Conservation (phyloP, 768 basidiomycete genomes). For the Serendipita sp. region DNA sequence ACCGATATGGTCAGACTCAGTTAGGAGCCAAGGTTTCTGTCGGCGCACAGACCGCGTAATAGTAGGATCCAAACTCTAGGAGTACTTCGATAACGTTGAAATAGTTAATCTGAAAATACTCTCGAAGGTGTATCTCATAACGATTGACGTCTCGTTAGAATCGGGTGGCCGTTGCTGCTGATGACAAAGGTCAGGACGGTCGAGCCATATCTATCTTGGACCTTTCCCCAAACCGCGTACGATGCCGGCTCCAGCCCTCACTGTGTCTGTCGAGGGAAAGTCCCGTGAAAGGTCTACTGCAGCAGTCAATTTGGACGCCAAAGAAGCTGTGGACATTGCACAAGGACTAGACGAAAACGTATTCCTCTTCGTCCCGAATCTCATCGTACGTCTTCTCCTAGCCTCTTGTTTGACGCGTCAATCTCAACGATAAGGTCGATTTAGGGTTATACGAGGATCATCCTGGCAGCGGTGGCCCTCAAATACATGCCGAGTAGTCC, state of each 20-base stretch:
- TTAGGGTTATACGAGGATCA: slow-evolving; percentile 75
- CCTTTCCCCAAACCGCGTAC: neutral
- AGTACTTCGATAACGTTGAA: too few species aligned
- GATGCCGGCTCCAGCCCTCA: neutral
- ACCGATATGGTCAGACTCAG: too few species aligned
- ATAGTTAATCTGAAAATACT: too few species aligned
- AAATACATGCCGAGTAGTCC: slow-evolving; percentile 94
- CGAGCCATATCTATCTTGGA: neutral
- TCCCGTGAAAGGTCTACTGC: neutral
- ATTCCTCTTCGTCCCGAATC: slow-evolving; percentile 91
- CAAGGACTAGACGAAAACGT: slow-evolving; percentile 88
- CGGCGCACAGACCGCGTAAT: too few species aligned
- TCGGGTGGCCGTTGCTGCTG: neutral
- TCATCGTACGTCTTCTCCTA: slow-evolving; percentile 48
- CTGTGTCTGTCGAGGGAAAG: neutral
- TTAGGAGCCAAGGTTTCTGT: too few species aligned
- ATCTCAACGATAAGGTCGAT: neutral
- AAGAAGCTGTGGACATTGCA: slow-evolving; percentile 73
- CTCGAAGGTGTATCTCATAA: too few species aligned
- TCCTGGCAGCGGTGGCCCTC: slow-evolving; percentile 77
- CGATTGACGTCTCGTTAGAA: too few species aligned
- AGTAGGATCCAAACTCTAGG: too few species aligned
- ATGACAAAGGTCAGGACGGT: neutral
- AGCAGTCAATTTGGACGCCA: slow-evolving; percentile 41
- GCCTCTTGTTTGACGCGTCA: neutral